phyloP scores from a whole-genome alignment of 2,329 filamentous ascomycete genomes.

The Ophiostoma sp. region DNA sequence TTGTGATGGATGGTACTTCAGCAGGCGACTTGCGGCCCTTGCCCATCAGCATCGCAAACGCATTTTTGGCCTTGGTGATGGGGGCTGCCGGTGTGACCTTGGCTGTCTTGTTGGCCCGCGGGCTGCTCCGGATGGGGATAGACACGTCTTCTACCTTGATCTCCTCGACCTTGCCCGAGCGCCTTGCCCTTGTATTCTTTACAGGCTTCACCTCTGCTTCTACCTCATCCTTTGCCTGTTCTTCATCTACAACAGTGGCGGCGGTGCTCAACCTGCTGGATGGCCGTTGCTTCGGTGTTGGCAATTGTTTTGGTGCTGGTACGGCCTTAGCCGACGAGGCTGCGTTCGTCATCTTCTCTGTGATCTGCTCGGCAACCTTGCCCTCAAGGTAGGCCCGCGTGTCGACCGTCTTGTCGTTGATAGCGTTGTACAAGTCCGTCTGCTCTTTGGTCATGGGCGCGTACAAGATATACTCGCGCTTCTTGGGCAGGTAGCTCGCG shows the following conservation, averaged over 20 bases:
- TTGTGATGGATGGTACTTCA: neutral
- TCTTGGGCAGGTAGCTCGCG: slow-evolving; percentile 84
- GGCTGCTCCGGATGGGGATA: slow-evolving; percentile 35
- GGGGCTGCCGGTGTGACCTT: slow-evolving; percentile 27
- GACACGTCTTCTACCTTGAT: slow-evolving; percentile 13
- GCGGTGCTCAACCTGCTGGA: slow-evolving; percentile 32
- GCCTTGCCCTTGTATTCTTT: slow-evolving; percentile 27
- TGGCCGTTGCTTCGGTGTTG: neutral
- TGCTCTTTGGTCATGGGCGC: slow-evolving; percentile 88
- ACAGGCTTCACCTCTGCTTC: neutral
- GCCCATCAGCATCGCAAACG: slow-evolving; percentile 52
- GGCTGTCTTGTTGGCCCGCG: slow-evolving; percentile 29
- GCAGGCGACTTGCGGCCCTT: slow-evolving; percentile 29
- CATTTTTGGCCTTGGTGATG: slow-evolving; percentile 36
- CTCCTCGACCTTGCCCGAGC: neutral
- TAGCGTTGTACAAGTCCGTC: slow-evolving; percentile 74
- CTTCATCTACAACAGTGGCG: neutral
- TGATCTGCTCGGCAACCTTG: slow-evolving; percentile 65
- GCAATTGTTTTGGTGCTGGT: neutral
- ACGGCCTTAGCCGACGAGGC: too few species aligned
- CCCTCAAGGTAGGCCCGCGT: slow-evolving; percentile 74
- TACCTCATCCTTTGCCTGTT: neutral
- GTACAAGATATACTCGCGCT: slow-evolving; percentile 92
- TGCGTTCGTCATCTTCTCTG: slow-evolving; percentile 23
- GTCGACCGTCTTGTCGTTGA: slow-evolving; percentile 53